phyloP scores from a whole-genome alignment of 2,329 filamentous ascomycete species.

The Paecilomyces dactylethromorphus region DNA sequence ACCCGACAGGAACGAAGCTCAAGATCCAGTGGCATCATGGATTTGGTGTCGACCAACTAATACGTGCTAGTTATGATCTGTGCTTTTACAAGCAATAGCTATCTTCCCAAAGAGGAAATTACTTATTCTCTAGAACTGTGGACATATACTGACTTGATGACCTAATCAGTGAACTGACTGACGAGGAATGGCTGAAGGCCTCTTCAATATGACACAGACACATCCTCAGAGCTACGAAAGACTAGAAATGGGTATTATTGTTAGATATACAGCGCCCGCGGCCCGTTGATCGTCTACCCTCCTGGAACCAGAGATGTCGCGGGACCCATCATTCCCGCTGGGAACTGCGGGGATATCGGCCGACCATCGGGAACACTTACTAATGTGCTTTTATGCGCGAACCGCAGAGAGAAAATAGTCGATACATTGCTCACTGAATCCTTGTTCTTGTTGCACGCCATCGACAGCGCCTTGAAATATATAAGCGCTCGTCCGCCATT shows the following conservation, averaged over 20 bases:
- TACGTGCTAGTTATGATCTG: background rate
- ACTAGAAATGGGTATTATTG: too few relatives aligned
- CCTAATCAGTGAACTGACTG: too few relatives aligned
- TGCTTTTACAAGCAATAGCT: background rate
- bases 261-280: background rate
- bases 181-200: too few relatives aligned
- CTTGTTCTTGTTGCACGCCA: background rate
- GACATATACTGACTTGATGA: too few relatives aligned
- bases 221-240: too few relatives aligned
- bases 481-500: background rate
- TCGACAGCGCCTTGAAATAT: background rate
- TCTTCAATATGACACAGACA: too few relatives aligned
- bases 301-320: background rate
- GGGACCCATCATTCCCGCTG: background rate
- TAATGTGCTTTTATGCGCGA: background rate
- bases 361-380: background rate
- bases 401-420: background rate
- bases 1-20: background rate
- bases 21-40: background rate
- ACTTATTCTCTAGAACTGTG: background rate
- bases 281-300: background rate
- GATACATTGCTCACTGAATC: background rate
- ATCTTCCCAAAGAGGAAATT: background rate
- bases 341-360: background rate
- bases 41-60: background rate